Base-by-base conservation (phyloP, 1,284 basidiomycete genomes). In the Naganishia cerealis region DNA sequence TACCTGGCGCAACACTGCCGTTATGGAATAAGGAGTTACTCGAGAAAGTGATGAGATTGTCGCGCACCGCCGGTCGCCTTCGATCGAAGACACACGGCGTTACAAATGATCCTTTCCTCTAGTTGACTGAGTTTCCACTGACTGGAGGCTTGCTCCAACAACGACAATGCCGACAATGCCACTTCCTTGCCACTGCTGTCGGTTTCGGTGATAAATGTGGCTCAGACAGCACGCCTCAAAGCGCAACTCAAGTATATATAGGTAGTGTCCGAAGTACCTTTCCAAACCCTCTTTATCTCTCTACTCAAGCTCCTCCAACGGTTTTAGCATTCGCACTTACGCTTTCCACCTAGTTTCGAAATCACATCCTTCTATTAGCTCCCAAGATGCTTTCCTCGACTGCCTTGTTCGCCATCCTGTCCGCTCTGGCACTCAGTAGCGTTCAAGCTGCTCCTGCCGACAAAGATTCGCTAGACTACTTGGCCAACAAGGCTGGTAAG, bases 401-500 rank as follows among this genome's bases (percentile, higher is more conserved):
- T 18, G 50, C 53, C 42, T 16, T 67, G 39, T 43, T 62, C 56
- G n/a, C 50, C 42, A 46, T 65, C 54, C 61, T 68, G 13, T 48
- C 62, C 13, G 43, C 62, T 13, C 33, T 69, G 50, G 67, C 62
- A 26, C 38, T 69, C 26, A 46, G 61, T 43, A 56, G 52, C 33
- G 55, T 57, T 39, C 50, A 63, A 18, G 55, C 67, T 9, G 18
- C 9, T 2, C 67, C 58, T 4, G 58, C 56, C 6, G 40, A 58
- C 52, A 57, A 66, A 33, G 53, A 58, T 33, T 33, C 53, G 8
- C 67, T 68, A 15, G 54, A 69, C 48, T 29, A 40, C 50, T 43
- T 69, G 48, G 67, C 72, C 0, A 66, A 71, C 57, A 62, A 67
- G 55, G 62, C 56, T 26, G 61, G 61, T 15, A 72, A 72, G 61